Conservation (phyloP, 2,329 filamentous ascomycete genomes). For the Fusarium zealandicum region DNA sequence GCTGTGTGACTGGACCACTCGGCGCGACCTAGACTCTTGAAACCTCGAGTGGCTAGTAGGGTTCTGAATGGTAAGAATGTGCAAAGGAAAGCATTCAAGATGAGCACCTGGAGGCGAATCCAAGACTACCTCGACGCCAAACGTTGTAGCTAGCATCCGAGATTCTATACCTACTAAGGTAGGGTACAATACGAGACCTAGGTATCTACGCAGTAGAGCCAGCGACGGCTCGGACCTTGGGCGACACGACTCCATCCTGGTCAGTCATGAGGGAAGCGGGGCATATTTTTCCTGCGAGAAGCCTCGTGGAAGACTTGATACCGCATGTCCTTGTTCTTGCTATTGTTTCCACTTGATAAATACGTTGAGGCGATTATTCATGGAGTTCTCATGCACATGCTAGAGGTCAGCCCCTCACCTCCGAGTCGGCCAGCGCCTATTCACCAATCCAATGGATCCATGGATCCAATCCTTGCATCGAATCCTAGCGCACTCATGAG, state of each 20-base stretch:
- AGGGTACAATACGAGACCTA: background rate
- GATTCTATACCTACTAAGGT: too few relatives aligned
- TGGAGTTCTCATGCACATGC: background rate
- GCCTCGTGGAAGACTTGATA: background rate
- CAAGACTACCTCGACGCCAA: background rate
- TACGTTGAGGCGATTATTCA: background rate
- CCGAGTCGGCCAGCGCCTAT: background rate
- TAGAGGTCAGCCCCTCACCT: slow-evolving; percentile 2
- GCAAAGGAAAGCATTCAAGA: background rate
- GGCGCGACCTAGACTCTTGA: slow-evolving; percentile 5
- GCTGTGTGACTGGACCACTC: slow-evolving; percentile 13
- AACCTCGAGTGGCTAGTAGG: slow-evolving; percentile 4
- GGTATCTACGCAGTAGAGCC: too few relatives aligned
- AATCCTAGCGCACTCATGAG: slow-evolving; percentile 4
- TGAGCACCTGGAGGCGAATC: background rate
- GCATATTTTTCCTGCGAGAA: background rate
- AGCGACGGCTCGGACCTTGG: slow-evolving; percentile 24
- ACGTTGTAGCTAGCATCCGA: too few relatives aligned
- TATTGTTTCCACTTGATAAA: background rate
- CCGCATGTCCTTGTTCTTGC: background rate
- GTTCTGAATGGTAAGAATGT: slow-evolving; percentile 17
- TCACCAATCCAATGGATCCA: too few relatives aligned
- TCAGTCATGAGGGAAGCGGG: slow-evolving; percentile 2
- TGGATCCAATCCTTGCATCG: slow-evolving; percentile 6
- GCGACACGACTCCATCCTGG: background rate